Evolutionary conservation across 2,329 filamentous ascomycete genomes (phyloP).

Genomic region (Aspergillus sp.): DNA sequence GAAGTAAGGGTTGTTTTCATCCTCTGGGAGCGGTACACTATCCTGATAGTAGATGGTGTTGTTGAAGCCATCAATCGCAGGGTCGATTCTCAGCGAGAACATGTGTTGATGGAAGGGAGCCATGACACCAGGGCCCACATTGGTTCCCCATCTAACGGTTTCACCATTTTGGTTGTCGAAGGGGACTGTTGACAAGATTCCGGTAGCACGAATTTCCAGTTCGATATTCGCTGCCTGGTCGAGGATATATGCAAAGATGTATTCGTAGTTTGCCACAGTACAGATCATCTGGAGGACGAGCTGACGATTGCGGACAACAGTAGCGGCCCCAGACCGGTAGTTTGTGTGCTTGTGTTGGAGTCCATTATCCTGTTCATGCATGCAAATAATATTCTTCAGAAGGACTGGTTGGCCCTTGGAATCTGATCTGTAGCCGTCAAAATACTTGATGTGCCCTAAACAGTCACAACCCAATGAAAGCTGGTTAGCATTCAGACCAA

Average conservation of each 20-base stretch:
- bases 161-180: slow-evolving; percentile 64
- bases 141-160: slow-evolving; percentile 68
- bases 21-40: slow-evolving; percentile 63
- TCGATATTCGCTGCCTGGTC: slow-evolving; percentile 70
- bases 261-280: slow-evolving; percentile 74
- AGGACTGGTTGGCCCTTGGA: slow-evolving; percentile 62
- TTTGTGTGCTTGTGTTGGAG: slow-evolving; percentile 75
- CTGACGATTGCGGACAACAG: slow-evolving; percentile 66
- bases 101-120: slow-evolving; percentile 77
- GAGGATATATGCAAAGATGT: slow-evolving; percentile 73
- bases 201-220: slow-evolving; percentile 71
- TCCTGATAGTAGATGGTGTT: slow-evolving; percentile 64
- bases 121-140: slow-evolving; percentile 71
- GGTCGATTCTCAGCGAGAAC: slow-evolving; percentile 69
- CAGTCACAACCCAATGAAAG: slow-evolving; percentile 73
- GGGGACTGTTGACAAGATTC: slow-evolving; percentile 69
- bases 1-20: slow-evolving; percentile 55
- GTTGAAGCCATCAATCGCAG: slow-evolving; percentile 62
- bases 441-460: slow-evolving; percentile 71
- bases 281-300: slow-evolving; percentile 72
- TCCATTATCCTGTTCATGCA: slow-evolving; percentile 72
- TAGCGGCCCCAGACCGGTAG: slow-evolving; percentile 67
- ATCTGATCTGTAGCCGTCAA: slow-evolving; percentile 62
- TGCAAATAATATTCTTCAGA: slow-evolving; percentile 70
- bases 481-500: slow-evolving; percentile 71